These are phyloP conservation scores for Agaricus bisporus DNA, from an alignment of 768 basidiomycete species.

Conservation along the genomic window DNA sequence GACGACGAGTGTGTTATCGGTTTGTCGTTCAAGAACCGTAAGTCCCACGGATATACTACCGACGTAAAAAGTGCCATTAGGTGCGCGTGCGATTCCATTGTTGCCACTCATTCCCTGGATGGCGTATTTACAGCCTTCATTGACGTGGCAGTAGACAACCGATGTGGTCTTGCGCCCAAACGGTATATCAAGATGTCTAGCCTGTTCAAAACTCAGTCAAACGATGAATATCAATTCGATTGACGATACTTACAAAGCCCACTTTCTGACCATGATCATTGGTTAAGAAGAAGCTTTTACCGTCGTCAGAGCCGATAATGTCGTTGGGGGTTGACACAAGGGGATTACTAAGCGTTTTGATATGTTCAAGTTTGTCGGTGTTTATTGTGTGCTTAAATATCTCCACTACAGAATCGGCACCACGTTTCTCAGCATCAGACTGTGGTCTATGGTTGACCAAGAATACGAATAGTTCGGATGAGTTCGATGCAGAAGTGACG, in stretches of 20 bases:
- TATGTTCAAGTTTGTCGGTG: conserved; percentile 37
- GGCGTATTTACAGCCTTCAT: conserved; percentile 56
- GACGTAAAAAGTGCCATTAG: conserved; percentile 64
- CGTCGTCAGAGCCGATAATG: conserved; percentile 58
- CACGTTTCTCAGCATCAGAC: conserved; percentile 29
- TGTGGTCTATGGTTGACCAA: conserved; percentile 69
- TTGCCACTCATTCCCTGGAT: conserved; percentile 40
- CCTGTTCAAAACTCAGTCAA: conserved; percentile 10
- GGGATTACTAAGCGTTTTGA: conserved; percentile 52
- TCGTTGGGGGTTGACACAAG: conserved; percentile 66
- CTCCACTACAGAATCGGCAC: conserved; percentile 71
- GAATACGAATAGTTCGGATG: conserved; percentile 53
- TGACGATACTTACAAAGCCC: conserved; percentile 37
- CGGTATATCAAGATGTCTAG: conserved; percentile 21
- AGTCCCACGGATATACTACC: conserved; percentile 41
- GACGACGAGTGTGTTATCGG: conserved; percentile 51
- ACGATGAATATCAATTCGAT: background rate
- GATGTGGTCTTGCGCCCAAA: conserved; percentile 35
- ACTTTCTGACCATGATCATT: conserved; percentile 58
- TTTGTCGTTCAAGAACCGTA: conserved; percentile 49
- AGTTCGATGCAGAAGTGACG: conserved; percentile 43
- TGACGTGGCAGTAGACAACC: conserved; percentile 59
- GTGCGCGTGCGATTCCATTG: conserved; percentile 57
- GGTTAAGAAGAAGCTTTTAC: conserved; percentile 61
- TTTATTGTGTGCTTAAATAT: conserved; percentile 53